These are phyloP conservation scores for Hanseniaspora vineae DNA, from an alignment of 805 yeast genomes.

Conservation along the genomic window DNA sequence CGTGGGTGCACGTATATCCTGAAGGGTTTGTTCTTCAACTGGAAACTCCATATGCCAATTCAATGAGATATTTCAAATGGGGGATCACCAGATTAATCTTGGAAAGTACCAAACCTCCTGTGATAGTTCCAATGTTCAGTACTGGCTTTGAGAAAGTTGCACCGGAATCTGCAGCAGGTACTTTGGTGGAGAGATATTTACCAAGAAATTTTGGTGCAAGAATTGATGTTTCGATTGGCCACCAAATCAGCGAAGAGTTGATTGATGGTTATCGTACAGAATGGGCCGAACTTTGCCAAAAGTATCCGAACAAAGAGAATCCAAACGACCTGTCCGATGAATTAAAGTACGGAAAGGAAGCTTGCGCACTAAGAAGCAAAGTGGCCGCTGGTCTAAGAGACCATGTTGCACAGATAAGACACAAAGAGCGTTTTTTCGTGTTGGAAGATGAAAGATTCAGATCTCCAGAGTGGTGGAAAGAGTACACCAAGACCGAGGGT, in stretches of 20 bases:
- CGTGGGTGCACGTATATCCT: constrained; percentile 93
- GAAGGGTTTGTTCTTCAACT: constrained; percentile 88
- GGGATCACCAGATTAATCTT: constrained; percentile 76
- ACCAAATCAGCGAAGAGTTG: constrained; percentile 45
- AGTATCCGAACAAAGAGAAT: constrained; percentile 35
- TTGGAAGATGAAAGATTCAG: constrained; percentile 60
- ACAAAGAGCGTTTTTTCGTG: constrained; percentile 28
- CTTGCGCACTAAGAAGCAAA: constrained; percentile 50
- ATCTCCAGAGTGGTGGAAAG: constrained; percentile 63
- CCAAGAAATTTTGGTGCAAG: constrained; percentile 58
- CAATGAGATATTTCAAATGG: constrained; percentile 94
- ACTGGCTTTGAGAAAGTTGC: constrained; percentile 79
- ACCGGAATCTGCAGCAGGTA: constrained; percentile 55
- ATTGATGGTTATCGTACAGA: constrained; percentile 49
- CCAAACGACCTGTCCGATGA: constrained; percentile 49
- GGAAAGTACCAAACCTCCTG: constrained; percentile 74
- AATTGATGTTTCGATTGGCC: constrained; percentile 59
- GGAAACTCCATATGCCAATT: constrained; percentile 63
- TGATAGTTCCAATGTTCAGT: constrained; percentile 74
- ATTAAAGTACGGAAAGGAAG: constrained; percentile 51
- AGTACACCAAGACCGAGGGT: constrained; percentile 53
- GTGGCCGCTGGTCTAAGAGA: constrained; percentile 59
- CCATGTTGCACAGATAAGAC: constrained; percentile 39
- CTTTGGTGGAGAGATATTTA: constrained; percentile 41
- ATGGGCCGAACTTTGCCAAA: constrained; percentile 55